These are phyloP conservation scores for Diaporthe citrichinensis DNA, from an alignment of 2,329 filamentous ascomycete genomes.

Conservation along the genomic window DNA sequence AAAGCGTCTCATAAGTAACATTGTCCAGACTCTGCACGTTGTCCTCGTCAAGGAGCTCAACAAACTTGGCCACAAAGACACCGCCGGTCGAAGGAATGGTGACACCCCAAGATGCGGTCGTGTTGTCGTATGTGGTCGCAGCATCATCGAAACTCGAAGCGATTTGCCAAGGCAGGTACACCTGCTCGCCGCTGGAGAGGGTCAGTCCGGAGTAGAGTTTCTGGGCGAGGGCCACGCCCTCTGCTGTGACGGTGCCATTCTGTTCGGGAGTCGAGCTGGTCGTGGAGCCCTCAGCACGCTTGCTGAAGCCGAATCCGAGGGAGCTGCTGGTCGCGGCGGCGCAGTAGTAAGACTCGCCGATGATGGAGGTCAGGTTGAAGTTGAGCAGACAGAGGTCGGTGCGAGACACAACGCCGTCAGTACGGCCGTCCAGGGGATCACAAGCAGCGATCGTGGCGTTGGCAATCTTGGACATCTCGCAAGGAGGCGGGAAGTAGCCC, in stretches of 20 bases:
- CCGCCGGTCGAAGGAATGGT: constrained; percentile 40
- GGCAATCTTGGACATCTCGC: constrained; percentile 64
- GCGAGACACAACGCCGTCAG: constrained; percentile 65
- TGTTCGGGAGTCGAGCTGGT: constrained; percentile 49
- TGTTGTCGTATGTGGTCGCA: constrained; percentile 50
- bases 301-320: constrained; percentile 47
- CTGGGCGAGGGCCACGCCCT: constrained; percentile 52
- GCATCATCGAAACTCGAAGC: constrained; percentile 52
- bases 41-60: constrained; percentile 37
- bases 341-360: constrained; percentile 53
- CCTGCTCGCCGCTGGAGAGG: constrained; percentile 52
- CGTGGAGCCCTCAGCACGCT: constrained; percentile 43
- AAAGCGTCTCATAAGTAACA: constrained; percentile 69
- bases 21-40: constrained; percentile 51
- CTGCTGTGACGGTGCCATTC: constrained; percentile 52
- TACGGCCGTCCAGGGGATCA: constrained; percentile 67
- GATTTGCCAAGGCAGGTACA: constrained; percentile 54
- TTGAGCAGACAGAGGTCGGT: constrained; percentile 54
- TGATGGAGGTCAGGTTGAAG: constrained; percentile 50
- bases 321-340: constrained; percentile 46
- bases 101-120: constrained; percentile 51
- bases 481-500: constrained; percentile 59
- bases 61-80: constrained; percentile 39
- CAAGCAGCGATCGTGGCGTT: constrained; percentile 69
- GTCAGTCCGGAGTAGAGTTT: constrained; percentile 53